phyloP scores from a whole-genome alignment of 2,329 filamentous ascomycete genomes.

The Xylaria sp. region DNA sequence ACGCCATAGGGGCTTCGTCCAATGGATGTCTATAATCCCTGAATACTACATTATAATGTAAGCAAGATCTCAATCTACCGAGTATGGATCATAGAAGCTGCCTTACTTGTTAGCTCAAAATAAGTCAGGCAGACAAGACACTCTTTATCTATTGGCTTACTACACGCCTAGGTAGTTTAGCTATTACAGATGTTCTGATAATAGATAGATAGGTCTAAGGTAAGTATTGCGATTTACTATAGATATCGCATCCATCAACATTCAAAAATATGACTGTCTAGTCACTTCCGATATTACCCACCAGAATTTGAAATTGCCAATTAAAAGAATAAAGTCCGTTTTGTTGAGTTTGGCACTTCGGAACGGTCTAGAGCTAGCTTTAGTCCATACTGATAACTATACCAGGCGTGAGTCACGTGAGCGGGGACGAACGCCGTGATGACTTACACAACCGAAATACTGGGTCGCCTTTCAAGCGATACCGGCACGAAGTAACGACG shows the following conservation, averaged over 20 bases:
- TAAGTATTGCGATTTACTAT: no score
- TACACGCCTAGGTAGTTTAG: no score
- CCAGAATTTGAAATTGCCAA: background rate
- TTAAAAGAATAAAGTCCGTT: background rate
- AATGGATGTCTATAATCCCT: background rate
- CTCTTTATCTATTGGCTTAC: no score
- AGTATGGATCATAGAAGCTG: background rate
- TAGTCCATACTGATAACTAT: background rate
- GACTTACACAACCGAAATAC: conserved; percentile 9
- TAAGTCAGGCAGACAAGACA: no score
- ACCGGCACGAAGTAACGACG: conserved; percentile 20
- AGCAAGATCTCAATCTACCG: background rate
- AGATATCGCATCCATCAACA: no score
- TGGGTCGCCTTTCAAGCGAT: conserved; percentile 30
- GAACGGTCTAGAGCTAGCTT: background rate
- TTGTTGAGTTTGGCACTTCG: background rate
- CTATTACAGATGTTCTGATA: no score
- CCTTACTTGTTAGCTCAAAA: no score
- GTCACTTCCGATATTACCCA: background rate
- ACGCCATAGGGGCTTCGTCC: conserved; percentile 38
- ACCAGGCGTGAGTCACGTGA: conserved; percentile 29
- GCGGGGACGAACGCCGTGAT: conserved; percentile 25
- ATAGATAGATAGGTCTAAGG: no score
- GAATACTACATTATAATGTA: background rate
- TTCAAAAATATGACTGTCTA: background rate